Percentiles rank a stretch among this genome's conserved stretches.
Conservation (phyloP, 306 rosid species). For the Fragaria vesca region DNA sequence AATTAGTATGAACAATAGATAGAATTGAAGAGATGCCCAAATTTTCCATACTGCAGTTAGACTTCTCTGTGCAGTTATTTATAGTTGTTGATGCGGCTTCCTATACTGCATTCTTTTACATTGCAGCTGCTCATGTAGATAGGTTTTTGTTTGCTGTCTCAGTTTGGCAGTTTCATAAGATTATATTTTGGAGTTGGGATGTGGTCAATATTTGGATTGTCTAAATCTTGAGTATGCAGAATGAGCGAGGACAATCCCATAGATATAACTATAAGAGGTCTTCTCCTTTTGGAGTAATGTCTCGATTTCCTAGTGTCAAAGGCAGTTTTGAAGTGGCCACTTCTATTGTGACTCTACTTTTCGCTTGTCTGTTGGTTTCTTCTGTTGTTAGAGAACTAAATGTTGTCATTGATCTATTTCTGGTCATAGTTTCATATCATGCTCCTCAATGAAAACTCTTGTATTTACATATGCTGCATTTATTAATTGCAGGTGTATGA, state of each 20-base stretch:
- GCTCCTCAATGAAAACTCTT: too few relatives aligned
- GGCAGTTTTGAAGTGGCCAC: background rate
- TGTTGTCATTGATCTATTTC: background rate
- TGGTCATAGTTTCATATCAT: background rate
- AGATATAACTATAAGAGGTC: background rate
- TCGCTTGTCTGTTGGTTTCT: background rate
- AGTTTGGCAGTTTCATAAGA: background rate
- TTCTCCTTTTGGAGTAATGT: background rate
- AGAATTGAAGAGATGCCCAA: background rate
- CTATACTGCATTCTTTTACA: background rate
- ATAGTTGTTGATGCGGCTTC: background rate
- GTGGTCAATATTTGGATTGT: background rate
- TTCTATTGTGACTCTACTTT: background rate
- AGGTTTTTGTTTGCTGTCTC: background rate
- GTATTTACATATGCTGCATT: background rate
- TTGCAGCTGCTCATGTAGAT: background rate
- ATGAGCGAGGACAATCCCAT: background rate
- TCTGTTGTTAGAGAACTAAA: background rate
- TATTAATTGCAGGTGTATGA: slow-evolving; percentile 62
- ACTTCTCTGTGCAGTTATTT: background rate
- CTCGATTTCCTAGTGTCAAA: background rate
- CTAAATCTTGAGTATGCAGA: background rate
- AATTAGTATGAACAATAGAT: background rate
- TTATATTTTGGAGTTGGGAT: background rate
- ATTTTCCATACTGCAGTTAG: background rate